Conservation (phyloP, 2,329 filamentous ascomycete genomes). For the Xylariaceae sp. region DNA sequence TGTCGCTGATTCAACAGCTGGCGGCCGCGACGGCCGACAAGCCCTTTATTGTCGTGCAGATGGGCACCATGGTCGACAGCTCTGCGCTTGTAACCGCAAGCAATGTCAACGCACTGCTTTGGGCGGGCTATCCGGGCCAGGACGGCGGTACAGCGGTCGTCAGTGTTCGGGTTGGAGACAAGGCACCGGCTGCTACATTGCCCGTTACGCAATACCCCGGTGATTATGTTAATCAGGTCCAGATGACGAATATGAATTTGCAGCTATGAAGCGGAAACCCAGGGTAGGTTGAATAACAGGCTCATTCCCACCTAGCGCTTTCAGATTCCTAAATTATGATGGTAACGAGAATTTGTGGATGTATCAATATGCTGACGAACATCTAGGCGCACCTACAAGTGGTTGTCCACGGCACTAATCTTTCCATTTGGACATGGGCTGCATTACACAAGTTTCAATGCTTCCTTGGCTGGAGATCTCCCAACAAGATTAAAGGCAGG, state of each 20-base stretch:
- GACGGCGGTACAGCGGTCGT: constrained; percentile 62
- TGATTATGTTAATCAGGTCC: constrained; percentile 54
- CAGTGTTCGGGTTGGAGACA: constrained; percentile 57
- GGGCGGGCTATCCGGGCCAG: constrained; percentile 66
- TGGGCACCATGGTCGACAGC: constrained; percentile 58
- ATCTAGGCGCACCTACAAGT: constrained; percentile 58
- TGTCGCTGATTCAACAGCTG: constrained; percentile 56
- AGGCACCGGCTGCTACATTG: constrained; percentile 58
- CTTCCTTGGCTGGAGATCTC: constrained; percentile 31
- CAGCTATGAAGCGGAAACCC: constrained; percentile 53
- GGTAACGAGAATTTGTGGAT: not conserved
- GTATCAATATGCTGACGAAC: not conserved
- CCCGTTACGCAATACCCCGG: constrained; percentile 63
- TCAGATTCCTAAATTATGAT: too few relatives aligned
- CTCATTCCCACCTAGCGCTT: not conserved
- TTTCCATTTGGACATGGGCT: constrained; percentile 61
- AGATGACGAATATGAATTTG: constrained; percentile 62
- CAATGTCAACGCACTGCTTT: constrained; percentile 58
- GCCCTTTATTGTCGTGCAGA: constrained; percentile 56
- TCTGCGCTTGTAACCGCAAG: constrained; percentile 52
- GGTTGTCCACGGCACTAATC: constrained; percentile 58
- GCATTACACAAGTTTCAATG: constrained; percentile 62
- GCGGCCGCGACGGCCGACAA: constrained; percentile 47
- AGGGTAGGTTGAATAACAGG: constrained; percentile 40
- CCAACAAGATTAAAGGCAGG: constrained; percentile 34